Conservation (phyloP, 2,329 filamentous ascomycete genomes). For the Claviceps monticola region DNA sequence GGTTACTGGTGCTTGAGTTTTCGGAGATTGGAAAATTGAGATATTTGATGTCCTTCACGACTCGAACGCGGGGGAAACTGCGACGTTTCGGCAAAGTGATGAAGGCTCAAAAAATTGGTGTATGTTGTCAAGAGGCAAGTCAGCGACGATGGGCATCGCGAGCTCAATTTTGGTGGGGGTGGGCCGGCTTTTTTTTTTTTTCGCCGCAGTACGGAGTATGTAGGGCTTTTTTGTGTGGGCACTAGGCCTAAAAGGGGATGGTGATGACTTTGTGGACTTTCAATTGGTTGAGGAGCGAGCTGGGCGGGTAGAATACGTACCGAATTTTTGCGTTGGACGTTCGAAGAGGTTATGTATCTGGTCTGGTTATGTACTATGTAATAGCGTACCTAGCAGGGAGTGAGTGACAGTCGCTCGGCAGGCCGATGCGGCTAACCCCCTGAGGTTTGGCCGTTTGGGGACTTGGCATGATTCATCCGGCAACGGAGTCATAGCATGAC, state of each 20-base stretch:
- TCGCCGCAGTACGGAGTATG: neutral
- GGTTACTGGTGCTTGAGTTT: conserved; percentile 25
- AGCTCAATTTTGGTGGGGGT: conserved; percentile 9
- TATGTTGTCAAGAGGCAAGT: neutral
- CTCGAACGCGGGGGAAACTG: conserved; percentile 47
- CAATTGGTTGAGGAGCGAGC: conserved; percentile 7
- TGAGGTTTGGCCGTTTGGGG: neutral
- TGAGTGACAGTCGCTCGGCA: neutral
- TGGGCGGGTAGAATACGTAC: conserved; percentile 6
- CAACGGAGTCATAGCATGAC: conserved; percentile 1
- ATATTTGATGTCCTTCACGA: conserved; percentile 51
- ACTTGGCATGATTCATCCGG: conserved; percentile 10
- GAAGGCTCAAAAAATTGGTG: conserved; percentile 30
- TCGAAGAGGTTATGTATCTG: neutral
- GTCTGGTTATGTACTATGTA: neutral
- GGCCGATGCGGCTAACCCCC: neutral
- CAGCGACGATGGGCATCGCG: neutral
- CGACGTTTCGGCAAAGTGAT: conserved; percentile 68
- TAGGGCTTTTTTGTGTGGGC: conserved; percentile 11
- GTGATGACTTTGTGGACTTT: neutral
- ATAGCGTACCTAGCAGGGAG: neutral
- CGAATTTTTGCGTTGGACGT: neutral
- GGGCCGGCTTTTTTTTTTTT: neutral
- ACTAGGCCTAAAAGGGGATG: conserved; percentile 8
- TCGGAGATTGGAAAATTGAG: conserved; percentile 3